Conservation (phyloP, 2,329 filamentous ascomycete species). For the Trichoderma sp. region DNA sequence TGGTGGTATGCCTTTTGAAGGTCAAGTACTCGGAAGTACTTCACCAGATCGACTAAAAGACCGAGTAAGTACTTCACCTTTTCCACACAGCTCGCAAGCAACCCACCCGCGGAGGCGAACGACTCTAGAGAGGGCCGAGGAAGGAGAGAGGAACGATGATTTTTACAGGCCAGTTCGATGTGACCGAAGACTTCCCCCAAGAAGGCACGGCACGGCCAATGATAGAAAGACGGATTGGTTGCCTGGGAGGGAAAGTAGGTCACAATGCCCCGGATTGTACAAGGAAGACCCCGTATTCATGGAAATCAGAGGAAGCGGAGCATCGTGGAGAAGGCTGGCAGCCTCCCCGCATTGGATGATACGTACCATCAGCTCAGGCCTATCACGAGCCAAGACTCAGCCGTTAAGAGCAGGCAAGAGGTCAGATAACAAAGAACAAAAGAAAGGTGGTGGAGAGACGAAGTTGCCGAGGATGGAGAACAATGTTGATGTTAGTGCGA, state of each 20-base stretch:
- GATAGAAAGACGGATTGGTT: not conserved
- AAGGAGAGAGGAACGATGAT: not conserved
- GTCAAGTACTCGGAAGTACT: no score
- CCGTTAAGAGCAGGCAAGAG: conserved; percentile 12
- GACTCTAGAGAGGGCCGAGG: not conserved
- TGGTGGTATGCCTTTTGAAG: not conserved
- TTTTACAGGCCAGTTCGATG: not conserved
- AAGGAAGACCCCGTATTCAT: not conserved
- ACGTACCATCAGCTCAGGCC: conserved; percentile 18
- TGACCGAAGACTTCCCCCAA: not conserved
- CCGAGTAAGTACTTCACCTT: no score
- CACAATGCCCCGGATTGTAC: not conserved
- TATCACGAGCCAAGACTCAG: not conserved
- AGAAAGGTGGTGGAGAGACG: not conserved
- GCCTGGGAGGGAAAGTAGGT: not conserved
- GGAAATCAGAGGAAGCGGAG: conserved; percentile 3
- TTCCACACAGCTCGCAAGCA: not conserved
- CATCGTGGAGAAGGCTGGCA: conserved; percentile 10
- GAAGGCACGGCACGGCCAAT: not conserved
- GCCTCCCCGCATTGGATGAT: conserved; percentile 23
- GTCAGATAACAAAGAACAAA: not conserved
- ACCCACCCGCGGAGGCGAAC: not conserved
- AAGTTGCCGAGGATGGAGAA: not conserved
- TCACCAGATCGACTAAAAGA: no score
- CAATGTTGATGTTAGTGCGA: not conserved